Base-by-base conservation (phyloP, 2,329 filamentous ascomycete species). In the Akanthomyces dipterigenus region DNA sequence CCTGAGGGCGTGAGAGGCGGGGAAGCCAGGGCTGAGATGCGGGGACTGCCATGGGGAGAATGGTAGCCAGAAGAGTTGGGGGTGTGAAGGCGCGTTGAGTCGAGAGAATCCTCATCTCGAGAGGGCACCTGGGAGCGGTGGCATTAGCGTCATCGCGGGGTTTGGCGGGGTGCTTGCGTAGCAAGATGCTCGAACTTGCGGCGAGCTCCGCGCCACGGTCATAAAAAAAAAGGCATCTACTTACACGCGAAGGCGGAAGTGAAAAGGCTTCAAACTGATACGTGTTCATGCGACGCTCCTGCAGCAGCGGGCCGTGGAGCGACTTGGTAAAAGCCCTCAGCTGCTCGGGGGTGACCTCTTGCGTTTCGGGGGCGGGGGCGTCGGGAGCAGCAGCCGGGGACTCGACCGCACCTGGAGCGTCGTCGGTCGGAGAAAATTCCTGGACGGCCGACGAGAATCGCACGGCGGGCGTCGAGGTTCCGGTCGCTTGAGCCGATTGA, bases 261-360 rank as follows among this genome's bases (percentile, higher is more conserved):
- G 95, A 98, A 65, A 96, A 87, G 38, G 93, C 88, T 72, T 97
- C 93, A 70, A 93, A 98, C 48, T 89, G 87, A 75, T 91, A 96
- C 71, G 92, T 90, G 71, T 89, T 89, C 80, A 96, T 85, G 65
- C 93, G 86, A 62, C 86, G 83, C 68, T 93, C 88, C 76, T 97
- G 93, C 64, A 96, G 81, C 67, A 88, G 86, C 51, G 87, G 83
- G 64, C 86, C 85, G 65, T 91, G 88, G 28, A 96, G 78, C 26
- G 85, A 87, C 67, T 86, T 84, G 55, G 89, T 87, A 64, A 96
- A 78, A 63, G 86, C 86, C 66, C 83, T 84, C 61, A 96, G 79
- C 70, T 93, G 84, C 61, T 90, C 87, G 20, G 78, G 75, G 6
- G 80, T 79, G 54, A 80, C 75, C 64, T 78, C 76, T 54, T 73